Evolutionary conservation across 139 green algal species (phyloP).

Genomic region (Chlamydomonas asymmetrica): DNA sequence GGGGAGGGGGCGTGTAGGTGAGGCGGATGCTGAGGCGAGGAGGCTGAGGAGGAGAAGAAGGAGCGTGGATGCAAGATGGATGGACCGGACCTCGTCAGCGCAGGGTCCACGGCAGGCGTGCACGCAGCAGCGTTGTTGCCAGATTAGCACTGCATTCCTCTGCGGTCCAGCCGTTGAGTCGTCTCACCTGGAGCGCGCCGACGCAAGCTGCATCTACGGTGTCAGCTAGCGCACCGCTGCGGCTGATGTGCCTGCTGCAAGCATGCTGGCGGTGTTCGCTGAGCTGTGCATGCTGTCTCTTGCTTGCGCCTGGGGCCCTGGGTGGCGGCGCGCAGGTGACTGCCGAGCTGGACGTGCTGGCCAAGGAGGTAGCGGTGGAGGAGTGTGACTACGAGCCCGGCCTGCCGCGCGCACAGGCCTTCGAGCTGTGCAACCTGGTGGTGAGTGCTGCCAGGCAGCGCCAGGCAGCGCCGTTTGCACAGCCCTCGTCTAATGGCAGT

Average conservation of each 20-base stretch:
- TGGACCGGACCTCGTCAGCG: neutral
- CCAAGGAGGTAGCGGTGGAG: constrained; percentile 4
- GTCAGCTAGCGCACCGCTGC: neutral
- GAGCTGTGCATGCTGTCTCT: neutral
- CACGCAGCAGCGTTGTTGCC: neutral
- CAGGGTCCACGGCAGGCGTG: neutral
- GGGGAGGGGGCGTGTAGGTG: constrained; percentile 6
- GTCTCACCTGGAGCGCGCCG: neutral
- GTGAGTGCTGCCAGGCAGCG: neutral
- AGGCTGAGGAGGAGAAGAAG: constrained; percentile 25
- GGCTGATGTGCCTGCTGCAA: neutral
- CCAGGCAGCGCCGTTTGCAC: neutral
- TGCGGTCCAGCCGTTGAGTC: neutral
- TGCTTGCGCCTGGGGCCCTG: neutral
- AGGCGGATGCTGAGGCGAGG: constrained; percentile 9
- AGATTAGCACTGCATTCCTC: neutral
- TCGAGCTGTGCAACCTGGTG: constrained; percentile 22
- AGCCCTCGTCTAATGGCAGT: no score
- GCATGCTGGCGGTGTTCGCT: neutral
- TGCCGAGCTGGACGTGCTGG: neutral
- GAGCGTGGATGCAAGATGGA: constrained; percentile 3
- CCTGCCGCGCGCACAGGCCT: constrained; percentile 9
- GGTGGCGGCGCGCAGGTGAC: neutral
- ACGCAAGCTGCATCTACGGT: neutral
- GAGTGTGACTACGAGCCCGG: neutral